These are phyloP conservation scores for Trametes cingulata DNA, from an alignment of 768 basidiomycete species.

Conservation along the genomic window DNA sequence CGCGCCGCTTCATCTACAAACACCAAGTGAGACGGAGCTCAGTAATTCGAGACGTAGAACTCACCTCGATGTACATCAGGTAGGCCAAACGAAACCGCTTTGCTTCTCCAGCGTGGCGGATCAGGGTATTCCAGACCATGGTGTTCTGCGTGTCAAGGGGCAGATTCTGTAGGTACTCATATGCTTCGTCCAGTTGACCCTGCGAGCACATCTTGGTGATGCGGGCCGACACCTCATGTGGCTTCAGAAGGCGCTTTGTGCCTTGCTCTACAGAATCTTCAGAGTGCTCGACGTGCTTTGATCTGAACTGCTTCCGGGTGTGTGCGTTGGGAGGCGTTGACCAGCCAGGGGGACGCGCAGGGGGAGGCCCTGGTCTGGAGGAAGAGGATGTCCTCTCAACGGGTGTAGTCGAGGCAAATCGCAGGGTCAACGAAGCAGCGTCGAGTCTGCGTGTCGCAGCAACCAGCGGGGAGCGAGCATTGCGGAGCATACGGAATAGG, in stretches of 20 bases:
- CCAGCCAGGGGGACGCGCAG: not conserved
- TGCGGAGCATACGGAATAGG: constrained; percentile 8
- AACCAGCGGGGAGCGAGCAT: constrained; percentile 3
- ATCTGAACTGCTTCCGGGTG: not conserved
- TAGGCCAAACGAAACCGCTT: constrained; percentile 61
- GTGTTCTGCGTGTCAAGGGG: constrained; percentile 76
- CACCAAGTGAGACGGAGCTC: not conserved
- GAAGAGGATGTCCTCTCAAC: not conserved
- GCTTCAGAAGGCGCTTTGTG: constrained; percentile 47
- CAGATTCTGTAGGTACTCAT: constrained; percentile 63
- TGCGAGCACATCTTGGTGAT: constrained; percentile 57
- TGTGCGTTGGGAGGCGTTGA: not conserved
- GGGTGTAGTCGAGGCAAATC: not conserved
- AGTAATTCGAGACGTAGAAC: constrained; percentile 25
- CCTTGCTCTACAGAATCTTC: not conserved
- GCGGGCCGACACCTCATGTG: constrained; percentile 60
- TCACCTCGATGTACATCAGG: constrained; percentile 69
- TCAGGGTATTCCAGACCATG: constrained; percentile 78
- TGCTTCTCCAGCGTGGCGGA: constrained; percentile 61
- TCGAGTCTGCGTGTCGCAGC: not conserved
- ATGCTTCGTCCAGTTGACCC: constrained; percentile 61
- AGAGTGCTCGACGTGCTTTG: not conserved
- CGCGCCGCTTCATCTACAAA: constrained; percentile 80
- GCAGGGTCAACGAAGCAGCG: not conserved
- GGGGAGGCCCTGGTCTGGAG: not conserved